Conservation (phyloP, 192 early-diverging fungal species). For the Haplosporangium gracile region DNA sequence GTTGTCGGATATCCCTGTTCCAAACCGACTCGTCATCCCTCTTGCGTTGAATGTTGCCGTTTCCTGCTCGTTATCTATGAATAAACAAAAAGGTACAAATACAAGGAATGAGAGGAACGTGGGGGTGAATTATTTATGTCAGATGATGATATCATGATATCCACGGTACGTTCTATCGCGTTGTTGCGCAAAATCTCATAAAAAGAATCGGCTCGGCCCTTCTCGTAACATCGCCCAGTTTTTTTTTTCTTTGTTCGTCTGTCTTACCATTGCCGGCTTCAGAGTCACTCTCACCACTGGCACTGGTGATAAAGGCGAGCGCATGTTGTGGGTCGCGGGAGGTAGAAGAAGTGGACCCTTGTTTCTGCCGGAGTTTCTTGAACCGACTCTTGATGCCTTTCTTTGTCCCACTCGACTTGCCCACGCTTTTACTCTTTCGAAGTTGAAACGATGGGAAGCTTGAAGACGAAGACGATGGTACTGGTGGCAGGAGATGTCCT, state of each 20-base stretch:
- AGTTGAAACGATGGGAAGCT: background rate
- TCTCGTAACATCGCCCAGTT: background rate
- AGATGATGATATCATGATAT: background rate
- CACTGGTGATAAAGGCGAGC: conserved; percentile 38
- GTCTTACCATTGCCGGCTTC: conserved; percentile 39
- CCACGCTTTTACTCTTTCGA: conserved; percentile 23
- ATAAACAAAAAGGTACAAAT: background rate
- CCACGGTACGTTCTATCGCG: background rate
- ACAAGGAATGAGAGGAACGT: background rate
- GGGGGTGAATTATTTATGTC: background rate
- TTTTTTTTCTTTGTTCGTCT: background rate
- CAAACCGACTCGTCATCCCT: conserved; percentile 22
- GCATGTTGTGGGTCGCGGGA: conserved; percentile 3
- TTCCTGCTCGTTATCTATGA: conserved; percentile 29
- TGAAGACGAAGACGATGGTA: background rate
- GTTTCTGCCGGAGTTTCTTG: conserved; percentile 30
- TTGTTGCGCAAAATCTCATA: background rate
- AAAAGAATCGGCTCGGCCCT: background rate
- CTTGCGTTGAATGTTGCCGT: conserved; percentile 22
- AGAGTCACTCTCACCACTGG: conserved; percentile 51
- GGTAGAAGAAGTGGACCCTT: conserved; percentile 14
- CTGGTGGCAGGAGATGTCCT: background rate
- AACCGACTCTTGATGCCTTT: conserved; percentile 46
- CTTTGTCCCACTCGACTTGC: conserved; percentile 25
- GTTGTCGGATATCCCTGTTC: background rate